These are phyloP conservation scores for Diatrype stigma DNA, from an alignment of 2,329 filamentous ascomycete genomes.

Conservation along the genomic window DNA sequence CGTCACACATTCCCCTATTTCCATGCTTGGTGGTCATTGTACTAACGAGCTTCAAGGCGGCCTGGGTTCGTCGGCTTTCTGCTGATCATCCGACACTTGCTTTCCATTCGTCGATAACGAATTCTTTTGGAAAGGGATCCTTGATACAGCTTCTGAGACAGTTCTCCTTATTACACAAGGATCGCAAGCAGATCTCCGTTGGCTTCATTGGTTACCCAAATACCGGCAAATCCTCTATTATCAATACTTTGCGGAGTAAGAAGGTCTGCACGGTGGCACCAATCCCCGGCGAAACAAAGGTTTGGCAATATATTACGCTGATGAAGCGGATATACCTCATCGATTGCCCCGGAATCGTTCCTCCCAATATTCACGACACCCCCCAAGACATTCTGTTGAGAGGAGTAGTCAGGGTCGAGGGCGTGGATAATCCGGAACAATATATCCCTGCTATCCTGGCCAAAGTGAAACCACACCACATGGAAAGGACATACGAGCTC, in stretches of 20 bases:
- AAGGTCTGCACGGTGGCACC: slow-evolving; percentile 91
- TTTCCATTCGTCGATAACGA: slow-evolving; percentile 91
- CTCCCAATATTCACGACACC: slow-evolving; percentile 77
- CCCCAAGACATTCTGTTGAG: slow-evolving; percentile 85
- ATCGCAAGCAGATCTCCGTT: slow-evolving; percentile 91
- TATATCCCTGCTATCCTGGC: slow-evolving; percentile 82
- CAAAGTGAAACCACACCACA: slow-evolving; percentile 78
- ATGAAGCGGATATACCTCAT: slow-evolving; percentile 94
- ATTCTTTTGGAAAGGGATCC: slow-evolving; percentile 94
- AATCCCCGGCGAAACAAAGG: slow-evolving; percentile 94
- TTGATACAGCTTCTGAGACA: slow-evolving; percentile 88
- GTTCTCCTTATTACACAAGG: slow-evolving; percentile 83
- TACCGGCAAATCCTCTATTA: slow-evolving; percentile 92
- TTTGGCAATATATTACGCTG: slow-evolving; percentile 95
- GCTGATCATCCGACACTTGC: slow-evolving; percentile 92
- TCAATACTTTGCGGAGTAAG: slow-evolving; percentile 93
- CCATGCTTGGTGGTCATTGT: slow-evolving; percentile 14
- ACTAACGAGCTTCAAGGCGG: slow-evolving; percentile 59
- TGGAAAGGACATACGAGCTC: slow-evolving; percentile 90
- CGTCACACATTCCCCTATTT: slow-evolving; percentile 23
- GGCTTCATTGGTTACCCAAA: slow-evolving; percentile 87
- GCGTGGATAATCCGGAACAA: slow-evolving; percentile 93
- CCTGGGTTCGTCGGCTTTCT: slow-evolving; percentile 84
- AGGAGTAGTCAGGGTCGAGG: slow-evolving; percentile 90
- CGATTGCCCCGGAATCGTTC: slow-evolving; percentile 94